Base-by-base conservation (phyloP, 2,329 filamentous ascomycete species). In the Fusarium verticillioides region DNA sequence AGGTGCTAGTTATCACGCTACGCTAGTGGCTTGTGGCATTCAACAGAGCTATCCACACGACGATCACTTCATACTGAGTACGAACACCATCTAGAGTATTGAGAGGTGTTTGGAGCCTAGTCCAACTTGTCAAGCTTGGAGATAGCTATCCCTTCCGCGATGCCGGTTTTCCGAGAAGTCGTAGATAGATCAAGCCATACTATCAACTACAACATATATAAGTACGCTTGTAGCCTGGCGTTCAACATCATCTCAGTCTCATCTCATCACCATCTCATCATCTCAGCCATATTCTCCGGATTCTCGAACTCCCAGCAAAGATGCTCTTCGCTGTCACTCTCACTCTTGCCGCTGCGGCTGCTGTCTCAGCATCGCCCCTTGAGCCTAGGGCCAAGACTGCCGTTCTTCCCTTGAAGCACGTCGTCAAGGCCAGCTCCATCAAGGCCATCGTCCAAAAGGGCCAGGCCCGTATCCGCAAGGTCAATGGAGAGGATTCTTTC, bases 121-220 rank as follows among this genome's bases (percentile, higher is more conserved):
- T n/a, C 4, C 0, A 18, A 18, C 3, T 7, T 18, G 3, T 23
- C 0, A 18, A 18, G 7, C 8, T 18, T 2, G 2, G 3, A 49
- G 28, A 32, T 49, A 49, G 0, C 46, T 49, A 18, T 32, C 0
- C 11, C 6, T 0, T 46, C 19, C 13, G n/a, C 7, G 13, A n/a
- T 58, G 54, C 40, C 54, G 54, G 13, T 47, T 58, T 58, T n/a
- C 54, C 54, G 40, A 32, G 30, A 16, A 44, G 37, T 23, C 3
- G 46, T 23, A 18, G 10, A 32, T 30, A 23, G 10, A 9, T 49
- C 28, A n/a, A 18, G 21, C 8, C 15, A 32, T 49, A 32, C 9
- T 18, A 2, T 23, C 21, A 23, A 32, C 46, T 18, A 4, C 10
- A 32, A 32, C 3, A 32, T 32, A 32, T 42, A 57, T 42, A 57